Conservation (phyloP, 2,329 filamentous ascomycete genomes). For the Colletotrichum trifolii region DNA sequence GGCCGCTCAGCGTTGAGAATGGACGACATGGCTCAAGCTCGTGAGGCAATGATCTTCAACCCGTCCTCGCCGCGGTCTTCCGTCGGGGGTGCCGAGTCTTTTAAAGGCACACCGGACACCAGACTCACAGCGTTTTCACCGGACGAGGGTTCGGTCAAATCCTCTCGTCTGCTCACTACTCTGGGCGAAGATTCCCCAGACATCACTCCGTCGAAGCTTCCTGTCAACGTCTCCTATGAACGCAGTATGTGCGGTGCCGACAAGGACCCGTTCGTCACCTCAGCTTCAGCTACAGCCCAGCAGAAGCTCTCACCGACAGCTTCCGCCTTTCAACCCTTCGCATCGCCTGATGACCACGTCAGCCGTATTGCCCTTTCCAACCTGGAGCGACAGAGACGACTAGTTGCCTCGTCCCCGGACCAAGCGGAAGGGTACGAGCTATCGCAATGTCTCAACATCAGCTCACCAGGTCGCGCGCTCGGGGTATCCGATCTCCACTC, state of each 20-base stretch:
- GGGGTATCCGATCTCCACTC: slow-evolving; percentile 52
- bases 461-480: slow-evolving; percentile 12
- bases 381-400: not conserved
- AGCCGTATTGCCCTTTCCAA: not conserved
- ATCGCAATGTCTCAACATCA: slow-evolving; percentile 26
- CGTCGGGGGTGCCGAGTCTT: slow-evolving; percentile 64
- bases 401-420: not conserved
- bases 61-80: slow-evolving; percentile 64
- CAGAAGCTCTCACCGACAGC: slow-evolving; percentile 73
- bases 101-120: slow-evolving; percentile 73
- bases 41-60: slow-evolving; percentile 44
- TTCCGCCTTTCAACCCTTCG: slow-evolving; percentile 68
- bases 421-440: slow-evolving; percentile 6
- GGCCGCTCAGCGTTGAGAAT: no score
- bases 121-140: slow-evolving; percentile 73
- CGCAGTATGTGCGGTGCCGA: slow-evolving; percentile 45
- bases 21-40: slow-evolving; percentile 16
- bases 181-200: slow-evolving; percentile 46
- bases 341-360: slow-evolving; percentile 34
- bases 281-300: slow-evolving; percentile 43
- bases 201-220: slow-evolving; percentile 41
- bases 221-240: slow-evolving; percentile 40
- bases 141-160: slow-evolving; percentile 61
- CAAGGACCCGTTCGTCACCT: slow-evolving; percentile 67
- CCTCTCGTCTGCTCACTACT: slow-evolving; percentile 50